Base-by-base conservation (phyloP, 108 stramenopile species). In the Skeletonema marinoi region DNA sequence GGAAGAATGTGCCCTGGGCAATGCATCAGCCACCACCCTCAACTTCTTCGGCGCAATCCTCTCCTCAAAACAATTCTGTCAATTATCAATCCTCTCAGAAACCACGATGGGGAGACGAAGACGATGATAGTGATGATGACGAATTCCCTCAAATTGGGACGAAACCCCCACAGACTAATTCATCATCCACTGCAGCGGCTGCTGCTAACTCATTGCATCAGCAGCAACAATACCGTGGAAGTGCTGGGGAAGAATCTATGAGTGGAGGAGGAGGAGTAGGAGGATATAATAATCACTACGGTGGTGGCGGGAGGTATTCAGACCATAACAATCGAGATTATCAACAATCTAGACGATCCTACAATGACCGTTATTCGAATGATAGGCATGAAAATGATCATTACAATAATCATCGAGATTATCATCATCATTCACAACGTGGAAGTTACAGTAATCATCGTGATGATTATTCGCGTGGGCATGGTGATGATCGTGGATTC, bases 61-160 rank as follows among this genome's bases (percentile, higher is more conserved):
- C 54, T 9, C 54, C 54, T 0, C 54, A 25, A n/a, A 7, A 25
- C 54, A 56, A 25, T 56, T 46, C 44, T n/a, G 44, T 46, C 44
- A 56, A 56, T 25, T 56, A 56, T 56, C 54, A 56, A 56, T 56
- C 54, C 25, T 56, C 54, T 56, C 54, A 56, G 25, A 56, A 56
- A 25, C 54, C 54, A 25, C 54, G 54, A 25, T 56, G 54, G 54
- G 54, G 54, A 25, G 54, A 56, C 10, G 54, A 56, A 56, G 54
- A 56, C 0, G 54, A 56, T 56, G 54, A 56, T 6, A 56, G 54
- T 6, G 54, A 56, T 17, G 54, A 56, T 25, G 54, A 56, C 6
- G 54, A 56, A 29, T 56, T 56, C 54, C 54, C 54, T 25, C 54
- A 56, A 56, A 56, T 56, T n/a, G 54, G 54, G 8, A 19, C 16